Evolutionary conservation across 148 eudicot genomes (phyloP).

Genomic region (Amaranthus hypochondriacus): DNA sequence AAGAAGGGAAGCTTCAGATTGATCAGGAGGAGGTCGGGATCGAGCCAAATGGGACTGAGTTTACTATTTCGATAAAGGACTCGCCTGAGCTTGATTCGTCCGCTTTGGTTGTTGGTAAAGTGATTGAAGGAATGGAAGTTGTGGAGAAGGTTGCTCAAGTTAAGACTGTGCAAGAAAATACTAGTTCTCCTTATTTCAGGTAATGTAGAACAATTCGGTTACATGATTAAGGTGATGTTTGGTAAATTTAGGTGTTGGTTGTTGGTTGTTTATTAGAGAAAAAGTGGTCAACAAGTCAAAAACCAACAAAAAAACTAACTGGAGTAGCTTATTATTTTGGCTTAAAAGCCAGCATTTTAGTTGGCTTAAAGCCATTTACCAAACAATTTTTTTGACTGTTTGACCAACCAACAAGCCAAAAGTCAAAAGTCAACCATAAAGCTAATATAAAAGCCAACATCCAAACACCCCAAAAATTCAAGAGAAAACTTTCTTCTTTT

Average conservation of each 20-base stretch:
- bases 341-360: neutral
- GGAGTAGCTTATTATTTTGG: neutral
- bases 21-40: constrained; percentile 71
- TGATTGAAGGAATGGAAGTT: constrained; percentile 85
- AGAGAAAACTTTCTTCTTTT: too few relatives aligned
- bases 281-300: too few relatives aligned
- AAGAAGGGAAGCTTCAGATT: constrained; percentile 71
- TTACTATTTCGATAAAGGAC: constrained; percentile 54
- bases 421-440: too few relatives aligned
- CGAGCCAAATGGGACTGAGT: constrained; percentile 90
- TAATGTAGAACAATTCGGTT: constrained; percentile 15
- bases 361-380: neutral
- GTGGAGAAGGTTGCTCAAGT: constrained; percentile 64
- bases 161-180: constrained; percentile 85
- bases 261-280: too few relatives aligned
- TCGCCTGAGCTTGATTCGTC: constrained; percentile 75
- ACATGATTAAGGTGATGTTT: too few relatives aligned
- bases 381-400: too few relatives aligned
- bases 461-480: too few relatives aligned
- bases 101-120: constrained; percentile 69
- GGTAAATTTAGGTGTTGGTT: too few relatives aligned
- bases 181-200: constrained; percentile 94
- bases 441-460: too few relatives aligned
- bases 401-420: too few relatives aligned
- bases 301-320: neutral